Percentiles rank a stretch among this genome's conserved stretches.
Conservation (phyloP, 106 monocot species). For the Chionographis japonica region DNA sequence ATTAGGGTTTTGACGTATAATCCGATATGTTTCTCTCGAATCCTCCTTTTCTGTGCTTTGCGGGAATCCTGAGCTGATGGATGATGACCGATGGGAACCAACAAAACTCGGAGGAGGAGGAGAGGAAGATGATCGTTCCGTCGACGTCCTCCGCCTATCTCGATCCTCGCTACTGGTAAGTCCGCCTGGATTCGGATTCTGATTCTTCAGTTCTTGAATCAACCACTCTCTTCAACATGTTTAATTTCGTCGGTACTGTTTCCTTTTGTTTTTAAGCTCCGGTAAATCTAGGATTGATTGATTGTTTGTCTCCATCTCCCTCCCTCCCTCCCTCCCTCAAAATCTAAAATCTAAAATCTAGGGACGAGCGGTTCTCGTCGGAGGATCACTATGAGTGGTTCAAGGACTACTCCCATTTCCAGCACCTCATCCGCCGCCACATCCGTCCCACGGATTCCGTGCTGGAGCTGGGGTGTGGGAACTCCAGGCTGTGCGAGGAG, state of each 20-base stretch:
- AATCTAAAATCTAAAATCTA: too few relatives aligned
- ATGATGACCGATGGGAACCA: too few relatives aligned
- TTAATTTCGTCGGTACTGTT: too few relatives aligned
- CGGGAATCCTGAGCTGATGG: too few relatives aligned
- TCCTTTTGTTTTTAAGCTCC: not conserved
- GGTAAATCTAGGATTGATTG: too few relatives aligned
- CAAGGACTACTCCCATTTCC: slow-evolving; percentile 94
- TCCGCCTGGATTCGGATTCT: too few relatives aligned
- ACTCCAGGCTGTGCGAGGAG: slow-evolving; percentile 72
- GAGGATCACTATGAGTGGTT: slow-evolving; percentile 99
- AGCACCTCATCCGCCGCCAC: slow-evolving; percentile 69
- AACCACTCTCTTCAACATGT: not conserved
- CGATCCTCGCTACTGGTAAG: slow-evolving; percentile 65
- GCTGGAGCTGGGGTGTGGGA: slow-evolving; percentile 89
- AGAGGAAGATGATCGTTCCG: not conserved
- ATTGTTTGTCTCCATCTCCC: too few relatives aligned
- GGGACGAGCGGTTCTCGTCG: slow-evolving; percentile 72
- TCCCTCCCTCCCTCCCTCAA: too few relatives aligned
- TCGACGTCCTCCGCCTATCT: slow-evolving; percentile 45
- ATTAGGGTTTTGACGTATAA: too few relatives aligned
- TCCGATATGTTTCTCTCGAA: too few relatives aligned
- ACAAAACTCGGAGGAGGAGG: too few relatives aligned
- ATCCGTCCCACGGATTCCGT: slow-evolving; percentile 45
- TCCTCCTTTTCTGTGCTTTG: too few relatives aligned
- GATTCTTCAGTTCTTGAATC: not conserved